A percentile compares a stretch with the other conserved stretches of the same genome.
phyloP scores from a whole-genome alignment of 2,329 filamentous ascomycete genomes.

The Alternaria panax region DNA sequence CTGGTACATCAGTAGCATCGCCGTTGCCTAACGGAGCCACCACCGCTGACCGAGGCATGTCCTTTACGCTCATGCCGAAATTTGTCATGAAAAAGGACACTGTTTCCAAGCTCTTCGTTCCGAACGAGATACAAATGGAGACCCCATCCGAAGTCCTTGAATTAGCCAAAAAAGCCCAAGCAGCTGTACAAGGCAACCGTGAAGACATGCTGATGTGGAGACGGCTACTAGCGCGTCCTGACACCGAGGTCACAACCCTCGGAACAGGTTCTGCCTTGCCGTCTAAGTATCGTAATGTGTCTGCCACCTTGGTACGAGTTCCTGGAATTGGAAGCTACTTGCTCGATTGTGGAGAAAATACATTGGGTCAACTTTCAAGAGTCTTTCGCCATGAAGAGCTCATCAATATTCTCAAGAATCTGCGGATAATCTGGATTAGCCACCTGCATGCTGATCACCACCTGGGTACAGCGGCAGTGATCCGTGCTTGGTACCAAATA shows the following conservation, averaged over 20 bases:
- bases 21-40: slow-evolving; percentile 29
- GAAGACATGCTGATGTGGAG: slow-evolving; percentile 63
- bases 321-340: slow-evolving; percentile 88
- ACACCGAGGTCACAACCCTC: slow-evolving; percentile 84
- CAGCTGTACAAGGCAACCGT: slow-evolving; percentile 47
- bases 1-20: slow-evolving; percentile 3
- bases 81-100: slow-evolving; percentile 46
- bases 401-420: slow-evolving; percentile 73
- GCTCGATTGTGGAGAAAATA: slow-evolving; percentile 91
- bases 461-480: slow-evolving; percentile 80
- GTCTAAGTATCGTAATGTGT: slow-evolving; percentile 95
- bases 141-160: slow-evolving; percentile 58
- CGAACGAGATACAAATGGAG: slow-evolving; percentile 53
- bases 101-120: slow-evolving; percentile 54
- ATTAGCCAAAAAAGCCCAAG: slow-evolving; percentile 58
- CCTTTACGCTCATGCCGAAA: slow-evolving; percentile 56
- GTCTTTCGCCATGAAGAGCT: slow-evolving; percentile 72
- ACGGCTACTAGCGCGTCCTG: slow-evolving; percentile 72
- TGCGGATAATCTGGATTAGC: slow-evolving; percentile 89
- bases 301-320: slow-evolving; percentile 81
- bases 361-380: slow-evolving; percentile 83
- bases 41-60: slow-evolving; percentile 52
- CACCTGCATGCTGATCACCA: slow-evolving; percentile 98
- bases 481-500: slow-evolving; percentile 78
- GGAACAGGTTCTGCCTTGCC: slow-evolving; percentile 91